Conservation (phyloP, 2,329 filamentous ascomycete species). For the Stagonosporopsis rhizophila region DNA sequence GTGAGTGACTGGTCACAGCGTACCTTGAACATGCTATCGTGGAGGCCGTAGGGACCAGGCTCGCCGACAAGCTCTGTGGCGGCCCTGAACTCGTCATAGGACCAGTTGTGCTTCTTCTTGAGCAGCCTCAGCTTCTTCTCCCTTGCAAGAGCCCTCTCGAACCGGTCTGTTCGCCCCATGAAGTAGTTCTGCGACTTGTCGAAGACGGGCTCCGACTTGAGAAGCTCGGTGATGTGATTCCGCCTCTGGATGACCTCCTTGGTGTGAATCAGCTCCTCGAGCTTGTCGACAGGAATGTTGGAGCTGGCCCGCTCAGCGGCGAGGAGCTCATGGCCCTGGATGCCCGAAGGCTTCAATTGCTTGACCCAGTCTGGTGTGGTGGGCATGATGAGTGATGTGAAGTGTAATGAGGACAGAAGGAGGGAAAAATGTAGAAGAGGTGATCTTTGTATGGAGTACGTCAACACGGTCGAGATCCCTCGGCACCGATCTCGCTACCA, state of each 20-base stretch:
- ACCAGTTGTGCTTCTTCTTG: conserved; percentile 71
- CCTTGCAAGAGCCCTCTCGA: conserved; percentile 72
- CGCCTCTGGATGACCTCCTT: conserved; percentile 68
- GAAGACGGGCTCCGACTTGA: conserved; percentile 73
- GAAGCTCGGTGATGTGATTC: conserved; percentile 66
- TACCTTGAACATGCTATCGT: conserved; percentile 74
- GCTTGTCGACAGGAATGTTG: conserved; percentile 69
- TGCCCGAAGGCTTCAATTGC: conserved; percentile 68
- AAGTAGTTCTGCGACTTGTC: conserved; percentile 83
- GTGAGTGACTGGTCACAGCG: conserved; percentile 15
- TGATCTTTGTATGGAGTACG: conserved; percentile 22
- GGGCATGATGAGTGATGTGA: conserved; percentile 37
- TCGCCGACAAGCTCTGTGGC: conserved; percentile 76
- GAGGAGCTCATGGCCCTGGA: conserved; percentile 74
- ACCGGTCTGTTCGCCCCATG: conserved; percentile 70
- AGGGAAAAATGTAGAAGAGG: conserved; percentile 7
- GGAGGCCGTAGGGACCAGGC: conserved; percentile 75
- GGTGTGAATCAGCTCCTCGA: conserved; percentile 74
- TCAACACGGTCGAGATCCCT: conserved; percentile 28
- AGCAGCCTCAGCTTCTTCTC: conserved; percentile 75
- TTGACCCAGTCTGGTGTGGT: conserved; percentile 69
- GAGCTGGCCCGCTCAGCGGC: conserved; percentile 72
- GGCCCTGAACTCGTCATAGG: conserved; percentile 65
- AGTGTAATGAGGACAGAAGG: conserved; percentile 17
- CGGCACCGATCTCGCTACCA: conserved; percentile 30